Percentiles rank a stretch among this genome's conserved stretches.
Conservation (phyloP, 2,329 filamentous ascomycete genomes). For the Metarhizium guizhouense region DNA sequence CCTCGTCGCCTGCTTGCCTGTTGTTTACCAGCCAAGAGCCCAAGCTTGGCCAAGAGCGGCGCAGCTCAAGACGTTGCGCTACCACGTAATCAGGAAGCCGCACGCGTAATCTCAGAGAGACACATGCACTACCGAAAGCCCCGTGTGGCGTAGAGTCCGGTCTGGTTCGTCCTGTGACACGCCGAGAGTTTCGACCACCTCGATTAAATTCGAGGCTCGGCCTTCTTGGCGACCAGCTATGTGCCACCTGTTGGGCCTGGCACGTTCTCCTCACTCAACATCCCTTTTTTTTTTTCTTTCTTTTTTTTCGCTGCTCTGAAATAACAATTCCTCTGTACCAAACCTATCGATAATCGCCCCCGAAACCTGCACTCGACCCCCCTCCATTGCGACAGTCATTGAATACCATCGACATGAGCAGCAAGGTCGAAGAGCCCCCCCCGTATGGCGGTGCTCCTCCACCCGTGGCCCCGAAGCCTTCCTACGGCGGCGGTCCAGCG, state of each 20-base stretch:
- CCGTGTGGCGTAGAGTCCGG: neutral
- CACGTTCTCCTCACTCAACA: neutral
- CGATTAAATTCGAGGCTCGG: neutral
- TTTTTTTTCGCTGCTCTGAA: neutral
- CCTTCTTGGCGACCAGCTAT: neutral
- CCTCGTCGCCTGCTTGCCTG: no score
- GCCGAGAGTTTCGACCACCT: conserved; percentile 6
- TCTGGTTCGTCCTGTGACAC: conserved; percentile 3
- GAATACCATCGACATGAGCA: conserved; percentile 25
- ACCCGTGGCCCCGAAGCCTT: conserved; percentile 26
- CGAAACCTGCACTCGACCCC: neutral
- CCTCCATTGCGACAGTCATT: neutral
- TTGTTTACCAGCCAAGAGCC: neutral
- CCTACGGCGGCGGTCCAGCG: conserved; percentile 29
- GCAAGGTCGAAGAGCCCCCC: conserved; percentile 41
- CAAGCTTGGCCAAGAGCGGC: conserved; percentile 22
- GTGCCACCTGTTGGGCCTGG: neutral
- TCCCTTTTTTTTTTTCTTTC: neutral
- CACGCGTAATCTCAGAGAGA: conserved; percentile 14
- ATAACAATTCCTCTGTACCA: neutral
- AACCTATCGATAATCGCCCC: neutral
- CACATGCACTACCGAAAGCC: conserved; percentile 5
- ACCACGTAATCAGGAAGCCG: conserved; percentile 16
- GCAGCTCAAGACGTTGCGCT: conserved; percentile 15
- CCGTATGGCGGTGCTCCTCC: conserved; percentile 33